phyloP scores from a whole-genome alignment of 305 asterid species.

The Solanum hybrid region DNA sequence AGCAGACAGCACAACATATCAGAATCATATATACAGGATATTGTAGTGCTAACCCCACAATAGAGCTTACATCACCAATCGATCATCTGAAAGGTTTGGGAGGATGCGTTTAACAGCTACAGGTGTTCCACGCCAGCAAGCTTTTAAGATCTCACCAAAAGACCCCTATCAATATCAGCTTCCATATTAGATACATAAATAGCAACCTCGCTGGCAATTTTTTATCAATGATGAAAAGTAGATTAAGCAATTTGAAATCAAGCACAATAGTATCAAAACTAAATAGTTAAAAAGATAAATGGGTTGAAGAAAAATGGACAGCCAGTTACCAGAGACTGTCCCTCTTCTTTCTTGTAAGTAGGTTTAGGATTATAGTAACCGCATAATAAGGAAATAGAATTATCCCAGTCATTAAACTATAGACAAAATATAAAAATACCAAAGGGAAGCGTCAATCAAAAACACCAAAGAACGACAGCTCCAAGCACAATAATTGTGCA shows the following conservation, averaged over 20 bases:
- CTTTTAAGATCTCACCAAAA: constrained; percentile 93
- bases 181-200: constrained; percentile 3
- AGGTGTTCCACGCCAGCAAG: constrained; percentile 95
- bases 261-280: neutral
- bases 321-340: neutral
- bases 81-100: constrained; percentile 94
- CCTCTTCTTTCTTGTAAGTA: neutral
- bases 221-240: neutral
- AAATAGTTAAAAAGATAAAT: neutral
- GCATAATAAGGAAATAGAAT: neutral
- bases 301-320: neutral
- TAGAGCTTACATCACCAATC: constrained; percentile 75
- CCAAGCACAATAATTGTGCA: neutral
- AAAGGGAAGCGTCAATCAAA: neutral
- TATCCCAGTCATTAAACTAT: neutral
- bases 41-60: constrained; percentile 4
- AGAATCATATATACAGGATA: neutral
- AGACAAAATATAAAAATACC: neutral
- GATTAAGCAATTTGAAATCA: neutral
- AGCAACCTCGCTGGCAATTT: neutral
- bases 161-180: constrained; percentile 64
- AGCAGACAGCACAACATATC: neutral
- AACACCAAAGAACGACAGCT: neutral
- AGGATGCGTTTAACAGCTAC: constrained; percentile 95
- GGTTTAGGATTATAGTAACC: neutral